Percentiles rank a stretch among this genome's conserved stretches.
Evolutionary conservation across 305 asterid genomes (phyloP).

Genomic region (Fraxinus greggii): DNA sequence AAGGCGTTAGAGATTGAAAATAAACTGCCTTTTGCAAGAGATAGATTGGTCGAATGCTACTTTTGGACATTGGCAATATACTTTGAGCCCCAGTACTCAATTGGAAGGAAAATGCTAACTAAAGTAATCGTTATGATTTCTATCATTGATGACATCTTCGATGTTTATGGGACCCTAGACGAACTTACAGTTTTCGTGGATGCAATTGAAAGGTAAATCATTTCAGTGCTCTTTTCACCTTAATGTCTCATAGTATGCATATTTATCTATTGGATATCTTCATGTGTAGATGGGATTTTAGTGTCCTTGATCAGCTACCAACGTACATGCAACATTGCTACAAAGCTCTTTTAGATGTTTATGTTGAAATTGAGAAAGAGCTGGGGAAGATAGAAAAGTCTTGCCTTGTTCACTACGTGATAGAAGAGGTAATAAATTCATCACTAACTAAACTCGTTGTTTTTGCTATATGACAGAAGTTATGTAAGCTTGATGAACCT

Average conservation of each 20-base stretch:
- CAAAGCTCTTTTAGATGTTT: slow-evolving; percentile 18
- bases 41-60: slow-evolving; percentile 35
- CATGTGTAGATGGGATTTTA: slow-evolving; percentile 26
- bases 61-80: slow-evolving; percentile 24
- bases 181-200: slow-evolving; percentile 38
- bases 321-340: slow-evolving; percentile 21
- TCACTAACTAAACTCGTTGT: neutral
- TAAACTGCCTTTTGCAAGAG: slow-evolving; percentile 44
- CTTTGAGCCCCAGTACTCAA: slow-evolving; percentile 27
- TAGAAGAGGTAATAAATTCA: slow-evolving; percentile 39
- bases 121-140: slow-evolving; percentile 19
- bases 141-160: slow-evolving; percentile 33
- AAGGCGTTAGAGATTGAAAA: slow-evolving; percentile 29
- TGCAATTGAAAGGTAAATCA: slow-evolving; percentile 35
- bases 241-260: too few species aligned
- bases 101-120: slow-evolving; percentile 24
- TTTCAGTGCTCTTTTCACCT: neutral
- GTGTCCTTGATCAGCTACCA: slow-evolving; percentile 26
- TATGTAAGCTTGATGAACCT: neutral
- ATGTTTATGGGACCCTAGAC: slow-evolving; percentile 30
- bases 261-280: neutral
- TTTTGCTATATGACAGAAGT: neutral
- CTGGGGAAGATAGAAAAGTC: slow-evolving; percentile 21
- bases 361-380: slow-evolving; percentile 35
- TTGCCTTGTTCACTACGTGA: slow-evolving; percentile 31